A percentile compares a stretch with the other conserved stretches of the same genome.
phyloP scores from a whole-genome alignment of 768 basidiomycete genomes.

The Rhodotorula kratochvilovae region DNA sequence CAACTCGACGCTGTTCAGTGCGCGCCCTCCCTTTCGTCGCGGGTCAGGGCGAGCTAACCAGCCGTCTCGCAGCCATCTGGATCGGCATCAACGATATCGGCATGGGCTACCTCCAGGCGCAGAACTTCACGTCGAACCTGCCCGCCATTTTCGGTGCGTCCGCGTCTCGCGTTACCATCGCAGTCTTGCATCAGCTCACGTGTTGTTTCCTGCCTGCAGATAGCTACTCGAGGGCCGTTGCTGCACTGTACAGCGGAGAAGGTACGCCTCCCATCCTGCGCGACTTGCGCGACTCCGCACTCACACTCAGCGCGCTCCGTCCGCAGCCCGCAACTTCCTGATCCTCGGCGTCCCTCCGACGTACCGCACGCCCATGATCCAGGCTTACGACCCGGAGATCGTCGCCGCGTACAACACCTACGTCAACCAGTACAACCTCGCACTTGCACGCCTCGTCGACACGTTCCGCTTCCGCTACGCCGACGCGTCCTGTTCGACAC shows the following conservation, averaged over 20 bases:
- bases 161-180: too few relatives aligned
- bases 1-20: conserved; percentile 15
- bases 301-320: background rate
- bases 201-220: background rate
- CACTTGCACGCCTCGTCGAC: background rate
- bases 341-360: conserved; percentile 24
- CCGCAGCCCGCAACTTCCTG: conserved; percentile 28
- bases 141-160: conserved; percentile 1
- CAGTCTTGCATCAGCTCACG: background rate
- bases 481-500: conserved; percentile 22
- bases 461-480: conserved; percentile 3
- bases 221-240: background rate
- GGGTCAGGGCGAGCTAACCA: background rate
- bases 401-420: background rate
- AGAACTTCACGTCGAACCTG: background rate
- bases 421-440: conserved; percentile 8
- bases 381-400: background rate
- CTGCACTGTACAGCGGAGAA: background rate
- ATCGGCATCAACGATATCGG: conserved; percentile 35
- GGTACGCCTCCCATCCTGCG: background rate
- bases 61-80: conserved; percentile 1
- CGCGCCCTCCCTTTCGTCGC: background rate
- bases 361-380: conserved; percentile 1
- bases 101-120: background rate
- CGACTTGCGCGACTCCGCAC: background rate